Conservation (phyloP, 1,284 basidiomycete species). For the Tylopilus sp. region DNA sequence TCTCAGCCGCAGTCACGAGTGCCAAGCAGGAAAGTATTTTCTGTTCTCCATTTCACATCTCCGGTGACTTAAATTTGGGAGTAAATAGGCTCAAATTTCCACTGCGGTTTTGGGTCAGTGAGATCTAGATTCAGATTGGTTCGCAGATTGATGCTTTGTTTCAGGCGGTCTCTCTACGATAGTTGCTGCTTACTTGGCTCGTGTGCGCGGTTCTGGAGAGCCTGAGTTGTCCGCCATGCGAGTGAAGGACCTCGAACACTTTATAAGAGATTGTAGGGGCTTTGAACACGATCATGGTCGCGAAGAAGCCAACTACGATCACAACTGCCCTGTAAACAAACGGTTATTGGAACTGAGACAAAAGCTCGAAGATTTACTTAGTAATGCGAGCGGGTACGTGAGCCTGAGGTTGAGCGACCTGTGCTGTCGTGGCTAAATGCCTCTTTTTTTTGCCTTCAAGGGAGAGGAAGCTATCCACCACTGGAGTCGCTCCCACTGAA, state of each 20-base stretch:
- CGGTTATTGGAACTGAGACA: constrained; percentile 39
- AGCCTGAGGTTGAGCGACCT: not conserved
- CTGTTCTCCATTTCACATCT: not conserved
- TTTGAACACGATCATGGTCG: constrained; percentile 70
- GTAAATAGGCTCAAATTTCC: constrained; percentile 33
- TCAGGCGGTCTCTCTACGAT: constrained; percentile 70
- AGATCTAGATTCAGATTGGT: not conserved
- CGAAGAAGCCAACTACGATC: constrained; percentile 25
- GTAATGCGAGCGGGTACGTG: constrained; percentile 44
- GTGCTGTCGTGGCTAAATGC: not conserved
- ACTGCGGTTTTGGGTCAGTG: constrained; percentile 38
- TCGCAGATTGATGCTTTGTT: not conserved
- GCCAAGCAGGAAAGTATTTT: constrained; percentile 48
- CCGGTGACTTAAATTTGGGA: not conserved
- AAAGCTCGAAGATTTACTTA: constrained; percentile 53
- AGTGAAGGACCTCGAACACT: constrained; percentile 70
- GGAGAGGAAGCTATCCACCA: constrained; percentile 32
- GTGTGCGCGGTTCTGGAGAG: constrained; percentile 72
- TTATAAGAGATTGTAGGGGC: constrained; percentile 67
- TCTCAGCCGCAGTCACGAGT: constrained; percentile 60
- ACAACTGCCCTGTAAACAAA: constrained; percentile 10
- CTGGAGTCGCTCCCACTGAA: constrained; percentile 15
- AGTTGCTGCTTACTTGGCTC: constrained; percentile 76
- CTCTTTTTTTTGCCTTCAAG: constrained; percentile 17
- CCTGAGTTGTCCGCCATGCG: constrained; percentile 67